phyloP scores from a whole-genome alignment of 441 rosid genomes.

The Daphne laureola region DNA sequence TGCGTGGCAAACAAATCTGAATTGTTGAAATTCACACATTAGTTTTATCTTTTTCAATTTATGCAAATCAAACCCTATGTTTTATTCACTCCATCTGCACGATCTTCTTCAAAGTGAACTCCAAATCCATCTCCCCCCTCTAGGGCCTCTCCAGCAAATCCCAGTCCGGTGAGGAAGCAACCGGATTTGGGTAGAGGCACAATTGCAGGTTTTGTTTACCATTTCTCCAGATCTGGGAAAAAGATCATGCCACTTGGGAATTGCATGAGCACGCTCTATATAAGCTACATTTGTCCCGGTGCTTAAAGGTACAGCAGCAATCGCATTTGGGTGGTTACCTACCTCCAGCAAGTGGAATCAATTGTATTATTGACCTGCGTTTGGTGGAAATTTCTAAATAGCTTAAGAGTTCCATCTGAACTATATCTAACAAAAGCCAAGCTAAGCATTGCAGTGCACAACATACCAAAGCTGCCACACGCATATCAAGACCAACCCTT shows the following conservation, averaged over 20 bases:
- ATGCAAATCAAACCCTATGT: too few relatives aligned
- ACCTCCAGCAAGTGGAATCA: slow-evolving; percentile 65
- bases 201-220: slow-evolving; percentile 29
- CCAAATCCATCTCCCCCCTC: too few relatives aligned
- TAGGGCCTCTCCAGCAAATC: too few relatives aligned
- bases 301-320: slow-evolving; percentile 55
- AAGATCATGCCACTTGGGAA: slow-evolving; percentile 59
- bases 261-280: slow-evolving; percentile 50
- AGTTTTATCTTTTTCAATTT: too few relatives aligned
- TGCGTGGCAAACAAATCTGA: too few relatives aligned
- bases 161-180: too few relatives aligned
- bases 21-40: too few relatives aligned
- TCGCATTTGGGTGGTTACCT: slow-evolving; percentile 42
- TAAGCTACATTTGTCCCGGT: slow-evolving; percentile 67
- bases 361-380: slow-evolving; percentile 54
- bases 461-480: slow-evolving; percentile 80
- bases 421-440: slow-evolving; percentile 3
- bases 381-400: background rate
- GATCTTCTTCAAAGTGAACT: too few relatives aligned
- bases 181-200: too few relatives aligned
- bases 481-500: slow-evolving; percentile 84
- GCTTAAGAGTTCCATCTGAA: slow-evolving; percentile 11
- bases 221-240: slow-evolving; percentile 67
- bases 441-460: background rate
- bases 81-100: too few relatives aligned